Percentiles rank a stretch among this genome's conserved stretches.
These are phyloP conservation scores for Stephanodiscus triporus DNA, from an alignment of 108 stramenopile species.

Conservation along the genomic window DNA sequence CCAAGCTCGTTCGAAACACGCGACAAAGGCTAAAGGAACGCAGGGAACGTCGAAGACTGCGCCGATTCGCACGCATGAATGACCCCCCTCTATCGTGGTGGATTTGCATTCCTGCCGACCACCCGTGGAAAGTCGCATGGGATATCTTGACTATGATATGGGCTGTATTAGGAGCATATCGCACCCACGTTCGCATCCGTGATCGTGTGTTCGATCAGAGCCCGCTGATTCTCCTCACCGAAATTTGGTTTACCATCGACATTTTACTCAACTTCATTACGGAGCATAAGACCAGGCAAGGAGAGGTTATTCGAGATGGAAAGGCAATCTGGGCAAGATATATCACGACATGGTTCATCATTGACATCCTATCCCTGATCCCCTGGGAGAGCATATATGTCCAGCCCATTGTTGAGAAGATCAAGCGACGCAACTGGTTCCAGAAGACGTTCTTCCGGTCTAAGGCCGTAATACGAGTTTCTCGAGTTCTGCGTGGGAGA, in stretches of 20 bases:
- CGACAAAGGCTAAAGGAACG: constrained; percentile 35
- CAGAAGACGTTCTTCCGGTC: constrained; percentile 78
- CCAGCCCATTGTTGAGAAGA: constrained; percentile 76
- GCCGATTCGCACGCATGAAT: constrained; percentile 29
- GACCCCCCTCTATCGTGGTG: constrained; percentile 41
- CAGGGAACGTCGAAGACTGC: constrained; percentile 30
- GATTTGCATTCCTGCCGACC: constrained; percentile 75
- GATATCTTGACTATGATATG: constrained; percentile 79
- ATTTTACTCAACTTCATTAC: constrained; percentile 84
- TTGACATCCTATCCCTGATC: constrained; percentile 73
- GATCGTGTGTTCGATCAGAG: constrained; percentile 65
- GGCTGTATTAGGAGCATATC: constrained; percentile 64
- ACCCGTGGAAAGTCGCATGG: constrained; percentile 82
- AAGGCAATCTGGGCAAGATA: constrained; percentile 80
- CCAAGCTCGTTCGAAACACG: constrained; percentile 32
- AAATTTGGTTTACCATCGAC: constrained; percentile 81
- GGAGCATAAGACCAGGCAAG: constrained; percentile 68
- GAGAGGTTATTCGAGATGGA: constrained; percentile 61
- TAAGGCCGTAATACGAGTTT: constrained; percentile 76
- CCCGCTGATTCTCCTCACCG: constrained; percentile 65
- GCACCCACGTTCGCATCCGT: constrained; percentile 75
- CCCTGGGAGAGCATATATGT: constrained; percentile 84
- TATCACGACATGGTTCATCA: constrained; percentile 85
- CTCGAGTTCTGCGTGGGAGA: constrained; percentile 64
- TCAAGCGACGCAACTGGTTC: constrained; percentile 71